Evolutionary conservation across 2,329 filamentous ascomycete genomes (phyloP).

Genomic region (Diaporthe destruens): DNA sequence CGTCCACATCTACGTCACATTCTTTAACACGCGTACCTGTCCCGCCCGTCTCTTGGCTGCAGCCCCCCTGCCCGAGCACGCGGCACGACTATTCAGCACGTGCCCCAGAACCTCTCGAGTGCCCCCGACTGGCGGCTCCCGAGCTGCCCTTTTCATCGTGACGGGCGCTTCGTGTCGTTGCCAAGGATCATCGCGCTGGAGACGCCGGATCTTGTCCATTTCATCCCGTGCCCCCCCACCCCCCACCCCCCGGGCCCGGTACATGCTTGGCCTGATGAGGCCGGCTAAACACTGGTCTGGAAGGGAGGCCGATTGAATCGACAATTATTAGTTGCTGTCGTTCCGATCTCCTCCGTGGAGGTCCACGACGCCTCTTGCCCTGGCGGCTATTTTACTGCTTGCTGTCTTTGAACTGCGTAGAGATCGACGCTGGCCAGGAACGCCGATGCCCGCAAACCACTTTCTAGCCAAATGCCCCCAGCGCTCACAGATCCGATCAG

Average conservation of each 20-base stretch:
- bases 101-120: neutral
- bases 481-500: neutral
- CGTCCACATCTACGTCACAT: constrained; percentile 13
- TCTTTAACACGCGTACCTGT: neutral
- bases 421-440: neutral
- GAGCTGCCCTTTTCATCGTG: neutral
- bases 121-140: no score
- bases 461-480: no score
- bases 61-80: constrained; percentile 3
- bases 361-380: neutral
- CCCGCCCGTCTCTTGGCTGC: neutral
- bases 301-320: neutral
- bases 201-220: neutral
- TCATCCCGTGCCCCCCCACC: neutral
- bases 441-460: neutral
- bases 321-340: neutral
- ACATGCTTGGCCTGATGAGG: neutral
- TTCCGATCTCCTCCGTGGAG: neutral
- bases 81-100: neutral
- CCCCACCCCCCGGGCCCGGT: neutral
- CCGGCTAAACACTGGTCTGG: constrained; percentile 3
- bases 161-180: neutral
- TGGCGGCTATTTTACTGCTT: neutral
- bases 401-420: neutral
- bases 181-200: neutral